Evolutionary conservation across 441 rosid genomes (phyloP).

Genomic region (Dalechampia spathulata): DNA sequence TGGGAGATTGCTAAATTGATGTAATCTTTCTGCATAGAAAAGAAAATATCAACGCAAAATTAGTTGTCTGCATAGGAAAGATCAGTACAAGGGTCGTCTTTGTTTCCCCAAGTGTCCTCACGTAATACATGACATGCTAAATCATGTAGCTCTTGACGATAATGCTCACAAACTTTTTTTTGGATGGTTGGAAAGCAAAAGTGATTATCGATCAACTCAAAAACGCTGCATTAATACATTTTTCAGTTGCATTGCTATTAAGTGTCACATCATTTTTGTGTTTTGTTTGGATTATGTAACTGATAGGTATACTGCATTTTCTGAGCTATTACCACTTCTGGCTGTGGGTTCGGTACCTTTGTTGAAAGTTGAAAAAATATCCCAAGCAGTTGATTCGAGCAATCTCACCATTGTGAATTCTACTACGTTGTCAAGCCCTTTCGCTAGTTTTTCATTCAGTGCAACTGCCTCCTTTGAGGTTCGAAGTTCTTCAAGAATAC

Average conservation of each 20-base stretch:
- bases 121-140: neutral
- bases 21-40: too few relatives aligned
- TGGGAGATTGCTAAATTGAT: too few relatives aligned
- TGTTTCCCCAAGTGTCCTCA: neutral
- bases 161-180: neutral
- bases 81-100: neutral
- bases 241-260: neutral
- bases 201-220: neutral
- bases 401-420: slow-evolving; percentile 56
- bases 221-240: neutral
- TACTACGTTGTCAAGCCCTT: slow-evolving; percentile 61
- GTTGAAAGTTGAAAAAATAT: slow-evolving; percentile 63
- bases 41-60: too few relatives aligned
- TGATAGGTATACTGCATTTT: slow-evolving; percentile 80
- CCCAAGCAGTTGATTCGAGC: slow-evolving; percentile 51
- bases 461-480: slow-evolving; percentile 76
- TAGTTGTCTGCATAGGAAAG: too few relatives aligned
- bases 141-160: neutral
- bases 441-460: slow-evolving; percentile 75
- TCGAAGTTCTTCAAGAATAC: slow-evolving; percentile 82
- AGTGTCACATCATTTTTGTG: neutral
- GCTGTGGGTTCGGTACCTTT: slow-evolving; percentile 67
- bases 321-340: slow-evolving; percentile 86
- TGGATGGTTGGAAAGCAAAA: neutral
- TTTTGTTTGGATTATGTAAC: neutral